Evolutionary conservation across 2,329 filamentous ascomycete genomes (phyloP).

Genomic region (Aspergillus nomiae): DNA sequence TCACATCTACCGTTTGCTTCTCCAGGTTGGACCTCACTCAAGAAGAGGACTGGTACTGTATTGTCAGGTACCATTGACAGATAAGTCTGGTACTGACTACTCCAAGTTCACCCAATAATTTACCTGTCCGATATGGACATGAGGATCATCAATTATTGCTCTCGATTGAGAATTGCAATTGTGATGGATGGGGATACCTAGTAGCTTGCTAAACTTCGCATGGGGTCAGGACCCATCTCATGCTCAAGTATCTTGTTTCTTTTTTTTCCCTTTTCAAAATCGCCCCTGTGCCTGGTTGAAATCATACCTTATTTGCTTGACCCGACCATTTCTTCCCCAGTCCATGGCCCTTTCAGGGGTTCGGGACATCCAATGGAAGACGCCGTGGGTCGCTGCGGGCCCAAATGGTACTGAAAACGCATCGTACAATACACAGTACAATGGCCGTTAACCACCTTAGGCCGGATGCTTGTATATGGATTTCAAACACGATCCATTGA

Average conservation of each 20-base stretch:
- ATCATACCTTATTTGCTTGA: not conserved
- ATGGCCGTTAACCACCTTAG: not conserved
- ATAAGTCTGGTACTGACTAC: conserved; percentile 1
- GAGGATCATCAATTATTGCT: conserved; percentile 16
- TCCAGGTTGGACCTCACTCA: conserved; percentile 16
- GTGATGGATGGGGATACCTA: not conserved
- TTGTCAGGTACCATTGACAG: not conserved
- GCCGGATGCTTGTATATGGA: not conserved
- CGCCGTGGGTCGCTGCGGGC: not conserved
- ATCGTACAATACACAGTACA: not conserved
- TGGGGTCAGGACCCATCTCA: not conserved
- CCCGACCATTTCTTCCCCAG: not conserved
- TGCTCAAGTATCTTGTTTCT: not conserved
- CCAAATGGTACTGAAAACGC: not conserved
- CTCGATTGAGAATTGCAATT: not conserved
- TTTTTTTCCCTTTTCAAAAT: not conserved
- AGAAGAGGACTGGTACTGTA: not conserved
- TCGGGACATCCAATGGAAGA: not conserved
- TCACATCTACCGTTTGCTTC: conserved; percentile 23
- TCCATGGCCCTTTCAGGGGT: not conserved
- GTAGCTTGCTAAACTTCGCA: not conserved
- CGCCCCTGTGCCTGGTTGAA: not conserved
- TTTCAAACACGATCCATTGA: not conserved
- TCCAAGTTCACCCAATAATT: not conserved
- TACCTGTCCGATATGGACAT: conserved; percentile 16